Percentiles rank a stretch among this genome's conserved stretches.
Conservation (phyloP, 805 yeast species). For the Starmerella potacharoeniae region DNA sequence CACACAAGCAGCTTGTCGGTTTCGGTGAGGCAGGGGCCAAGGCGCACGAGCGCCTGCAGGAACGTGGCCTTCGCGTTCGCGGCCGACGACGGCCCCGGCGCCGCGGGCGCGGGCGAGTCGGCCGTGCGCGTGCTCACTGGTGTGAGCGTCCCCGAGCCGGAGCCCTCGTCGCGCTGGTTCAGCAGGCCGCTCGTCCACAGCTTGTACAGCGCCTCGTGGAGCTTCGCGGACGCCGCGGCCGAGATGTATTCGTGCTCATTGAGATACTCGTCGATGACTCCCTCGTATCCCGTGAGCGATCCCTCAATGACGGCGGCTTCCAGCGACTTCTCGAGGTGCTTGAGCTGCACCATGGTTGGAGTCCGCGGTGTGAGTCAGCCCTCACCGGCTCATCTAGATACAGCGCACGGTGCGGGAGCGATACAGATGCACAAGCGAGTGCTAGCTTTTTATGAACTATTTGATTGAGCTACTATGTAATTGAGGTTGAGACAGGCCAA, state of each 20-base stretch:
- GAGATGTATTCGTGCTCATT: conserved; percentile 19
- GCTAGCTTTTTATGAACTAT: no score
- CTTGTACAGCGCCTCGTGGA: conserved; percentile 29
- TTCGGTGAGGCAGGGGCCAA: conserved; percentile 26
- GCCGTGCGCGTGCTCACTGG: conserved; percentile 1
- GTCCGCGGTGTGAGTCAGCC: background rate
- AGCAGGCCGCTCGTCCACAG: conserved; percentile 20
- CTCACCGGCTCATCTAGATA: no score
- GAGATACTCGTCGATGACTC: conserved; percentile 14
- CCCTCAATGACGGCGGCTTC: conserved; percentile 19
- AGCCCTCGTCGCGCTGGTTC: background rate
- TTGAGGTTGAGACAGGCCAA: no score
- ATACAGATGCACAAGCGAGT: no score
- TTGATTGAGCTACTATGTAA: background rate
- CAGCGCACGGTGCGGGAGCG: no score
- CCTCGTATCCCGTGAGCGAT: conserved; percentile 7
- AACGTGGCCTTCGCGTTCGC: conserved; percentile 23
- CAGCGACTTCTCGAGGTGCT: conserved; percentile 20
- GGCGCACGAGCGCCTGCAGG: conserved; percentile 25
- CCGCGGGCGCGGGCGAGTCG: background rate
- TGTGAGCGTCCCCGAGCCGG: background rate
- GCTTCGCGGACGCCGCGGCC: conserved; percentile 22
- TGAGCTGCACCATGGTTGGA: conserved; percentile 9
- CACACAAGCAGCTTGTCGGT: conserved; percentile 33
- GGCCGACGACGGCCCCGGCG: background rate